phyloP scores from a whole-genome alignment of 345 rosid species.

The Pistacia atlantica region DNA sequence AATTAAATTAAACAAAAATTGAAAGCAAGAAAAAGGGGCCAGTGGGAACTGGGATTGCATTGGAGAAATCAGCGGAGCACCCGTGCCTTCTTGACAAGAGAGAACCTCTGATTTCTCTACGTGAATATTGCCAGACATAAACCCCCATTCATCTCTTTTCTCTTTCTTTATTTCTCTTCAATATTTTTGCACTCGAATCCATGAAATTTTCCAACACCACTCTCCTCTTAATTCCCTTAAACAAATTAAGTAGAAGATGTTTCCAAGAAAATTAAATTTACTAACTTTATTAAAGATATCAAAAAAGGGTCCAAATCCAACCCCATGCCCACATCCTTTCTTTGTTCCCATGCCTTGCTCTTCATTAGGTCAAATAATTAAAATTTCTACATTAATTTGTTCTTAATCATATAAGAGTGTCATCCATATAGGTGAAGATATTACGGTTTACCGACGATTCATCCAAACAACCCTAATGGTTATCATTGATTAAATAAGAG shows the following conservation, averaged over 20 bases:
- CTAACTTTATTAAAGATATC: conserved; percentile 15
- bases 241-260: conserved; percentile 5
- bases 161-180: not conserved
- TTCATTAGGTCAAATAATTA: conserved; percentile 8
- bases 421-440: too few relatives aligned
- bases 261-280: conserved; percentile 22
- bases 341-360: conserved; percentile 19
- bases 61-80: conserved; percentile 52
- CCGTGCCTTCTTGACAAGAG: conserved; percentile 43
- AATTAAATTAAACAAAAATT: not conserved
- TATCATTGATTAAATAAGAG: too few relatives aligned
- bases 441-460: too few relatives aligned
- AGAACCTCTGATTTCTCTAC: not conserved
- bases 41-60: conserved; percentile 44
- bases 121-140: conserved; percentile 1
- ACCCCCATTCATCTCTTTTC: not conserved
- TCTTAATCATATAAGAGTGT: too few relatives aligned
- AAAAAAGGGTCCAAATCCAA: not conserved
- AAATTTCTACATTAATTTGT: too few relatives aligned
- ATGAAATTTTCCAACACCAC: not conserved
- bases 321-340: conserved; percentile 13
- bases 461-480: too few relatives aligned
- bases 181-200: conserved; percentile 21
- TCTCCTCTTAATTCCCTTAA: not conserved
- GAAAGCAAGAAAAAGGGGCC: not conserved